Evolutionary conservation across 257 asterid species (phyloP).

Genomic region (Datura wrightii): DNA sequence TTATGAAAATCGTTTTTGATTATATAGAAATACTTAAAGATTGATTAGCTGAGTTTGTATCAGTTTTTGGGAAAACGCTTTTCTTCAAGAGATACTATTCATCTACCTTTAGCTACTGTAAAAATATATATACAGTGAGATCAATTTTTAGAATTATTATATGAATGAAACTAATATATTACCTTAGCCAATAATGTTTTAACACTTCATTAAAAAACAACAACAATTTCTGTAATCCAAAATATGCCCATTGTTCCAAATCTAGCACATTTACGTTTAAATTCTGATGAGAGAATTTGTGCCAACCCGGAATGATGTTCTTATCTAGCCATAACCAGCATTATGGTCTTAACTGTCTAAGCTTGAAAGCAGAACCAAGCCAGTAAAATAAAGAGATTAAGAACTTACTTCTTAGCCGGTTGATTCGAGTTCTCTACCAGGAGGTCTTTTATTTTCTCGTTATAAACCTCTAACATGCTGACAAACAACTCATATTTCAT

Average conservation of each 20-base stretch:
- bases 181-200: not conserved
- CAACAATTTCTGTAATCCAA: constrained; percentile 9
- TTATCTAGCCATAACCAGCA: not conserved
- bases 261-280: constrained; percentile 2
- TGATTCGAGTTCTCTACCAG: constrained; percentile 74
- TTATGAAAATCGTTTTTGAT: not conserved
- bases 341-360: constrained; percentile 5
- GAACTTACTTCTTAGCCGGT: constrained; percentile 83
- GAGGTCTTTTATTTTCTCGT: constrained; percentile 95
- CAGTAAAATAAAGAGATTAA: constrained; percentile 23
- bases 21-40: not conserved
- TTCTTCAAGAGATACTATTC: not conserved
- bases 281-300: not conserved
- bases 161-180: not conserved
- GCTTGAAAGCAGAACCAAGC: constrained; percentile 28
- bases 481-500: constrained; percentile 78
- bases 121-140: not conserved
- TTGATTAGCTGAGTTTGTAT: not conserved
- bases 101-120: not conserved
- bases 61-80: not conserved
- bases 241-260: not conserved
- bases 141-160: not conserved
- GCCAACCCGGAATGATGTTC: not conserved
- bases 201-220: not conserved
- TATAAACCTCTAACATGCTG: constrained; percentile 98